Base-by-base conservation (phyloP, 495 filamentous ascomycete species). In the Penicillium flavigenum region DNA sequence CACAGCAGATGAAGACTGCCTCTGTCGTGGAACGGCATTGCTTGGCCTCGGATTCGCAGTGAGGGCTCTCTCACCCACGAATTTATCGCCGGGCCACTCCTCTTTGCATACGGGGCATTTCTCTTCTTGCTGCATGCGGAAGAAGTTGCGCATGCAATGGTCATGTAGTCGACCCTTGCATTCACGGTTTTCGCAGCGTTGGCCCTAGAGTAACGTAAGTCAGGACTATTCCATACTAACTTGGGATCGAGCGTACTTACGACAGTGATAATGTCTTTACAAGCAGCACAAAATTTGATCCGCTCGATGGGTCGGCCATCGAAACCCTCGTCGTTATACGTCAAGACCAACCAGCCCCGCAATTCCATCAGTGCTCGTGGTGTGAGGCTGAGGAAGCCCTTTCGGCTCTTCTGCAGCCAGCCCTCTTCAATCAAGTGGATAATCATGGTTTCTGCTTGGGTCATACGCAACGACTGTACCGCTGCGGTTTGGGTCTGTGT, bases 281-380 rank as follows among this genome's bases (percentile, higher is more conserved):
- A 98, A 2, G 88, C 90, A 68, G 86, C 81, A 72, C 94, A 98
- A 57, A 86, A 83, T 82, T 94, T 96, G 68, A 98, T 88, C 58
- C 81, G 81, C 61, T 88, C 59, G 12, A 65, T 59, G 17, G 59
- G 62, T 43, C 66, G 73, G 1, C 69, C 74, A 22, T 68, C 69
- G 1, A 79, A 78, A 24, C 83, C 84, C 14, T 80, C 70, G 59
- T 91, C 86, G 70, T 97, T 97, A 64, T 96, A 98, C 51, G 86
- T 89, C 47, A 86, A 85, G 17, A 88, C 75, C 47, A 98, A 79
- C 86, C 92, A 98, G 10, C 79, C 76, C 48, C 86, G 78, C 57
- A 98, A 76, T 76, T 98, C 94, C 77, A 96, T 84, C 66, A 98
- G 73, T 3, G 85, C 88, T 1, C 93, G 80, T 14, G 90, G 78